phyloP scores from a whole-genome alignment of 345 rosid species.

The Acer campestre region DNA sequence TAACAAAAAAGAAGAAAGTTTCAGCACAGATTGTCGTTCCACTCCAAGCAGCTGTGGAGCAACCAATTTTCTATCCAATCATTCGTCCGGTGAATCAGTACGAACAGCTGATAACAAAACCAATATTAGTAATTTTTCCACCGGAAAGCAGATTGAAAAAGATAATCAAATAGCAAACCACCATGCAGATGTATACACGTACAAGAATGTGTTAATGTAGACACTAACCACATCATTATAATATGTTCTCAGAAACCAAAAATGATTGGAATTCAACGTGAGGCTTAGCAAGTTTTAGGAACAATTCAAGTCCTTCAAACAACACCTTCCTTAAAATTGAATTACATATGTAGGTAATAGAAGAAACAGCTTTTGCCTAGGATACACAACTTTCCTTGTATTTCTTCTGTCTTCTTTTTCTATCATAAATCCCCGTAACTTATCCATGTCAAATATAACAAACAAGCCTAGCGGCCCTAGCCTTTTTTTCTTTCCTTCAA shows the following conservation, averaged over 20 bases:
- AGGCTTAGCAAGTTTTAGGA: neutral
- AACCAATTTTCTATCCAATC: neutral
- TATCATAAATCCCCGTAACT: no score
- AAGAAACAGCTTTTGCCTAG: neutral
- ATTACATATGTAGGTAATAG: neutral
- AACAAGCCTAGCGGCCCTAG: neutral
- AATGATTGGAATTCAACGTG: neutral
- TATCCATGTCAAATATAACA: neutral
- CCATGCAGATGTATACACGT: neutral
- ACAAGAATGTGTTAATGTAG: neutral
- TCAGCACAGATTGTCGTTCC: neutral
- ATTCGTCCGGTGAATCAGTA: constrained; percentile 10
- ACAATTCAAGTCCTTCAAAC: neutral
- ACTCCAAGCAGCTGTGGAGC: neutral
- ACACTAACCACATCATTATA: no score
- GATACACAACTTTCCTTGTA: no score
- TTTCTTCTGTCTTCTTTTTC: no score
- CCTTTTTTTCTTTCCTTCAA: neutral
- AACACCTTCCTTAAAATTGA: neutral
- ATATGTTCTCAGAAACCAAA: neutral
- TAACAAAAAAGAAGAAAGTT: constrained; percentile 1
- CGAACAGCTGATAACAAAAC: constrained; percentile 20
- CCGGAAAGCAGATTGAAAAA: neutral
- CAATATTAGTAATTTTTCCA: neutral
- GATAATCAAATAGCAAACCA: neutral